Percentiles rank a stretch among this genome's conserved stretches.
Evolutionary conservation across 768 basidiomycete species (phyloP).

Genomic region (Termitomyces eurrhizus): DNA sequence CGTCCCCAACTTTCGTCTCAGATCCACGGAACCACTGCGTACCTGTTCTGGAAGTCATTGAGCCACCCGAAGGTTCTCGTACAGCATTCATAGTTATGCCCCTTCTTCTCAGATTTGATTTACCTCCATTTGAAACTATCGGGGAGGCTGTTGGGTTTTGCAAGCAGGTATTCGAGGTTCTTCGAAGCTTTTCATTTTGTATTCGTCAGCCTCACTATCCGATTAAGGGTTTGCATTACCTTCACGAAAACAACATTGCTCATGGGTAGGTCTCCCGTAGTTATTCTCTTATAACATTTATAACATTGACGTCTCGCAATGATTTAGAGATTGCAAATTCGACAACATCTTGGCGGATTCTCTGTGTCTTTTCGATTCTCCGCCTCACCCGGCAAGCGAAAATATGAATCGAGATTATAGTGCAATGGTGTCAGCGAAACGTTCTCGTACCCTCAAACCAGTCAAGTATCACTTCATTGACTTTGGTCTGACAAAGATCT

Average conservation of each 20-base stretch:
- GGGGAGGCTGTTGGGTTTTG: background rate
- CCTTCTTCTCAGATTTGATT: slow-evolving; percentile 9
- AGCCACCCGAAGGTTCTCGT: slow-evolving; percentile 14
- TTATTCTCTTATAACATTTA: background rate
- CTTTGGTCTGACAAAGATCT: background rate
- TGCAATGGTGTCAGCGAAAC: background rate
- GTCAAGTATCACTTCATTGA: background rate
- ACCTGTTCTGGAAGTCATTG: slow-evolving; percentile 19
- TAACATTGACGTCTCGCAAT: background rate
- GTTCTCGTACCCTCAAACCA: background rate
- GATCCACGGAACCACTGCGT: slow-evolving; percentile 29
- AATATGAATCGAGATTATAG: background rate
- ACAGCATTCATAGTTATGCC: slow-evolving; percentile 21
- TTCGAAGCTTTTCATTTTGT: background rate
- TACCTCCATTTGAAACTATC: slow-evolving; percentile 19
- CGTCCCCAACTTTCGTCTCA: slow-evolving; percentile 3
- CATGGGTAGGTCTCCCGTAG: background rate
- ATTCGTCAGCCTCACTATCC: background rate
- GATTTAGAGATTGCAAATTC: background rate
- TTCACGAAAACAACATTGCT: background rate
- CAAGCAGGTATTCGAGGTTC: background rate
- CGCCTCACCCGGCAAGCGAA: background rate
- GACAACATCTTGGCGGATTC: background rate
- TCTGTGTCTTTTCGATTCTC: background rate
- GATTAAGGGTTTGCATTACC: background rate